Percentiles rank a stretch among this genome's conserved stretches.
Evolutionary conservation across 202 grass and related monocot genomes (phyloP).

Genomic region (Panicum hallii): DNA sequence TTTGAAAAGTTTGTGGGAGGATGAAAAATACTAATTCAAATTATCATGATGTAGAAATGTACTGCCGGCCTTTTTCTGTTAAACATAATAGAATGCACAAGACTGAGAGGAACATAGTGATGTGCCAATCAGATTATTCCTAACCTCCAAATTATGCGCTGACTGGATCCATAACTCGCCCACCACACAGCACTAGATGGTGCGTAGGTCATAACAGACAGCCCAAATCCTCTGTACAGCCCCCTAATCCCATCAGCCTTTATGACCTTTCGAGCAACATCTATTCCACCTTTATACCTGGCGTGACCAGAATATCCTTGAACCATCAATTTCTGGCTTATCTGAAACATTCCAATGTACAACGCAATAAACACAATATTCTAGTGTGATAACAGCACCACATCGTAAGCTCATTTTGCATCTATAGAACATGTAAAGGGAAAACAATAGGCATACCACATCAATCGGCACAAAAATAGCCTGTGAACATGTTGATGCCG

Average conservation of each 20-base stretch:
- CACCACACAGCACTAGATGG: conserved; percentile 98
- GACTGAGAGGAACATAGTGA: conserved; percentile 18
- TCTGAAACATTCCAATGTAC: conserved; percentile 58
- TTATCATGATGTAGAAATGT: conserved; percentile 7
- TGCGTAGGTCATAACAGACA: conserved; percentile 94
- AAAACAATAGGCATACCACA: conserved; percentile 68
- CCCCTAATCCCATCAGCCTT: conserved; percentile 77
- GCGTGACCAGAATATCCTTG: conserved; percentile 95
- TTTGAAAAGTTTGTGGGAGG: not conserved
- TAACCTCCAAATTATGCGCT: conserved; percentile 95
- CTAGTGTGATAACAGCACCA: conserved; percentile 22
- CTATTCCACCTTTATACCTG: conserved; percentile 84
- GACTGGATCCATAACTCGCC: conserved; percentile 96
- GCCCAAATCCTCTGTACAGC: conserved; percentile 93
- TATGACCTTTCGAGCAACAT: conserved; percentile 81
- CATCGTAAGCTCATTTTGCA: not conserved
- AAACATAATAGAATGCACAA: conserved; percentile 27
- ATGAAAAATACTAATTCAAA: conserved; percentile 30
- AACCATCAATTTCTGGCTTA: conserved; percentile 99
- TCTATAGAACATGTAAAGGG: conserved; percentile 24
- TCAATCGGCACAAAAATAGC: conserved; percentile 94
- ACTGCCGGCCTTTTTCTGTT: conserved; percentile 12
- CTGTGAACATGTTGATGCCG: conserved; percentile 80
- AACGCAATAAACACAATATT: conserved; percentile 30
- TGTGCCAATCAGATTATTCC: conserved; percentile 38